Evolutionary conservation across 495 filamentous ascomycete species (phyloP), one percentile per base, ranked within the genome.

Genomic region (Diplogelasinospora grovesii): DNA sequence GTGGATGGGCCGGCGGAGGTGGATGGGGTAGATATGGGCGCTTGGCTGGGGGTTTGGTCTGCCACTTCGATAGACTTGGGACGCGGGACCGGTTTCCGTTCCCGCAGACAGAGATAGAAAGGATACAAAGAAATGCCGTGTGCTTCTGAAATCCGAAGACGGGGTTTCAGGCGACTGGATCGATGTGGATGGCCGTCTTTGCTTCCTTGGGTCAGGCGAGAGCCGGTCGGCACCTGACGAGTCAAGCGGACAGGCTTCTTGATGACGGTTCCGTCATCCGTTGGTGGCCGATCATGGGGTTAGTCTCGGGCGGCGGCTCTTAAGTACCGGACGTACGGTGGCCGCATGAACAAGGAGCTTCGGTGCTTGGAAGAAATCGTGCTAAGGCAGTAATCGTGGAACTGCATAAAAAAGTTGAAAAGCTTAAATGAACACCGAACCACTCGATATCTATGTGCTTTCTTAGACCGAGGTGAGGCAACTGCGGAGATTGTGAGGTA

Each of bases 1-100:
- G 60, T 60, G 55, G 57, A 62, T 61, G 63, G 59, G 57, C 55
- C 53, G 65, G 66, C 66, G 65, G 70, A 53, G 55, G 55, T 39
- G 45, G 49, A 37, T 43, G 54, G 52, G 41, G 43, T 33, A 45
- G 48, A 30, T 50, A 45, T 49, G 34, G 47, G 42, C 34, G 32
- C 36, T 36, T 45, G 41, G 42, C 30, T 45, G 53, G 57, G 54
- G 27, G 29, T 52, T 52, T 53, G 57, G 47, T 61, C 58, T 52
- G 58, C 58, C 58, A 61, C 58, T 46, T 47, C 53, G 58, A 57
- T 46, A 30, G 41, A 46, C 33, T 54, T 43, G 43, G 31, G 49
- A 41, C 47, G 52, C 56, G 50, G 58, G 58, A 54, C 41, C 50
- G 46, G 33, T 28, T 25, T 41, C 34, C 53, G 49, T 50, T 46